Evolutionary conservation across 805 yeast species (phyloP).

Genomic region (Wickerhamiella qilinensis): DNA sequence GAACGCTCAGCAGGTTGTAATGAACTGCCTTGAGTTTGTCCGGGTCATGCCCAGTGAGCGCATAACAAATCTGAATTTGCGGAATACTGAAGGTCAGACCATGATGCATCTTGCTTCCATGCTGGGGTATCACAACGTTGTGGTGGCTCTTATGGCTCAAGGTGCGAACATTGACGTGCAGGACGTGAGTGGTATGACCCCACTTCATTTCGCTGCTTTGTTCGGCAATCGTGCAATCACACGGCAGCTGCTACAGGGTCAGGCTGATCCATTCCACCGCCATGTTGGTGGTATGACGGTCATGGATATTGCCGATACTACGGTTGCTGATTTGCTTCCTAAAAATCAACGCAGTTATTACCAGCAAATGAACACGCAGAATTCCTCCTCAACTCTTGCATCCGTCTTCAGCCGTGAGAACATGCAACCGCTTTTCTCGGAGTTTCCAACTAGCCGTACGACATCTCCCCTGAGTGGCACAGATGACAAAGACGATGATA

Average conservation of each 20-base stretch:
- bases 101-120: conserved; percentile 73
- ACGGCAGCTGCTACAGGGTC: conserved; percentile 12
- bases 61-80: conserved; percentile 60
- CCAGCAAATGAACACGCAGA: conserved; percentile 12
- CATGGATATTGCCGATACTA: conserved; percentile 21
- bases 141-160: conserved; percentile 43
- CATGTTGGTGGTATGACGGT: conserved; percentile 21
- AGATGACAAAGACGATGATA: background rate
- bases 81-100: conserved; percentile 74
- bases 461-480: background rate
- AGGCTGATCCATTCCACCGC: conserved; percentile 18
- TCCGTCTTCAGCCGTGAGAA: conserved; percentile 5
- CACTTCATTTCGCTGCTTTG: conserved; percentile 74
- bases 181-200: conserved; percentile 73
- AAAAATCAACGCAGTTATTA: conserved; percentile 15
- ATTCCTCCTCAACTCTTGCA: conserved; percentile 14
- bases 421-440: background rate
- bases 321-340: conserved; percentile 16
- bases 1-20: conserved; percentile 15
- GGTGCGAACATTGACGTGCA: conserved; percentile 43
- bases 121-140: conserved; percentile 51
- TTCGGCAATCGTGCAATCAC: conserved; percentile 46
- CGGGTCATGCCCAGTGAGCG: conserved; percentile 19
- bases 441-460: background rate
- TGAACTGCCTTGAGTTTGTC: conserved; percentile 15